These are phyloP conservation scores for Mentha longifolia DNA, from an alignment of 257 asterid genomes.

Conservation along the genomic window DNA sequence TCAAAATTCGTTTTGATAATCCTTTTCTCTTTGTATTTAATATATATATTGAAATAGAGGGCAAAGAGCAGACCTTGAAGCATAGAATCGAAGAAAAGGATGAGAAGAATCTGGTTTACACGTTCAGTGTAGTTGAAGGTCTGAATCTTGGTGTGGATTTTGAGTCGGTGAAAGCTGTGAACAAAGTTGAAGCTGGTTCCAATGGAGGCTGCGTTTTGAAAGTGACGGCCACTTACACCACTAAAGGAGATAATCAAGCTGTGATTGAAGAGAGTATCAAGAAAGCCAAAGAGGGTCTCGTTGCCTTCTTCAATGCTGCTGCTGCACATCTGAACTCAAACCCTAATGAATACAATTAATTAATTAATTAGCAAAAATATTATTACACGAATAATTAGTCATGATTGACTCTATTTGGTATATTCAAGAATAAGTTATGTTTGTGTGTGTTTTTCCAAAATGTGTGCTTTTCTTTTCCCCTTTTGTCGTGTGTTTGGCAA, in stretches of 20 bases:
- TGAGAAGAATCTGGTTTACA: not conserved
- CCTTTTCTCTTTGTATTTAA: no score
- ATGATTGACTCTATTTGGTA: not conserved
- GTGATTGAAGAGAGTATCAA: not conserved
- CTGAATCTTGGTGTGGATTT: not conserved
- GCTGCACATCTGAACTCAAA: constrained; percentile 3
- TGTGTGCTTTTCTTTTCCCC: no score
- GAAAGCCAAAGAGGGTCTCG: not conserved
- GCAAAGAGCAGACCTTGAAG: not conserved
- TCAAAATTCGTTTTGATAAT: no score
- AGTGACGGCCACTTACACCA: not conserved
- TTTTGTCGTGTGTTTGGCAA: not conserved
- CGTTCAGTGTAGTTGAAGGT: constrained; percentile 6
- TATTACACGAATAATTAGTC: no score
- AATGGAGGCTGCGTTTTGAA: not conserved
- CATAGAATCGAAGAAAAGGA: not conserved
- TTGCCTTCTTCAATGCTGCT: constrained; percentile 3
- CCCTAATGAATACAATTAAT: constrained; percentile 14
- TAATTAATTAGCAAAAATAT: no score
- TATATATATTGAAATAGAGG: not conserved
- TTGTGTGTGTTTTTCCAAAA: not conserved
- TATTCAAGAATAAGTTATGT: not conserved
- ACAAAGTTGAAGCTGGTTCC: not conserved
- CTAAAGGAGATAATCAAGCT: constrained; percentile 2
- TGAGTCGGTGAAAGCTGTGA: not conserved